Evolutionary conservation across 2,329 filamentous ascomycete species (phyloP).

Genomic region (Seiridium cupressi): DNA sequence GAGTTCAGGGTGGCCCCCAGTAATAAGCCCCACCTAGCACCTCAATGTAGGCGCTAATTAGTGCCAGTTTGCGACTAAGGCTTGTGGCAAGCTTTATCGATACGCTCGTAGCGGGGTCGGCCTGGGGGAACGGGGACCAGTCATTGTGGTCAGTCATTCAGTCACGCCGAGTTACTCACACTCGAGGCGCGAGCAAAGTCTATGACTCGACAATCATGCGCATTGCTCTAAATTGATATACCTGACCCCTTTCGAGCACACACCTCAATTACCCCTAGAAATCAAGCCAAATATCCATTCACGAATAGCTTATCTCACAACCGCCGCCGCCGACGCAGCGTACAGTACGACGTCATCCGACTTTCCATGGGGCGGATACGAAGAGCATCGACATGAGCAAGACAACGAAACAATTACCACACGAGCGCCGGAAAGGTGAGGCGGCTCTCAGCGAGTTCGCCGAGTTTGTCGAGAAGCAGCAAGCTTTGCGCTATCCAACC

Average conservation of each 20-base stretch:
- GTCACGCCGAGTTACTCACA: not conserved
- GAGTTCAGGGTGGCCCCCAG: not conserved
- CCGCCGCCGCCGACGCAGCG: not conserved
- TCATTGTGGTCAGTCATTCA: not conserved
- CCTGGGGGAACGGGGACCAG: not conserved
- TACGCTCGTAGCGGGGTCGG: not conserved
- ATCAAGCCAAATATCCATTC: not conserved
- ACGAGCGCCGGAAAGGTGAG: slow-evolving; percentile 85
- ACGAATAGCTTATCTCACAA: not conserved
- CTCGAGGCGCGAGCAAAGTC: not conserved
- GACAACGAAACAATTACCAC: slow-evolving; percentile 57
- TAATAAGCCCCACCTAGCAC: not conserved
- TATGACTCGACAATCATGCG: not conserved
- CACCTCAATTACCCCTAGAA: not conserved
- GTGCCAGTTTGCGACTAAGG: no score
- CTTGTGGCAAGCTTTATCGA: no score
- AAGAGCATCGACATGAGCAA: slow-evolving; percentile 3
- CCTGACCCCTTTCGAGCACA: no score
- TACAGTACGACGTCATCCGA: not conserved
- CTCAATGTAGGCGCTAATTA: not conserved
- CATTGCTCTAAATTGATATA: not conserved
- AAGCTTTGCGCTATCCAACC: slow-evolving; percentile 65
- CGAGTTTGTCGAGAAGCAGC: slow-evolving; percentile 95
- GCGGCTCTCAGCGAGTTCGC: slow-evolving; percentile 93
- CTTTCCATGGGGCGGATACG: not conserved